Base-by-base conservation (phyloP, 176 grass and related monocot genomes). In the Ensete ventricosum region DNA sequence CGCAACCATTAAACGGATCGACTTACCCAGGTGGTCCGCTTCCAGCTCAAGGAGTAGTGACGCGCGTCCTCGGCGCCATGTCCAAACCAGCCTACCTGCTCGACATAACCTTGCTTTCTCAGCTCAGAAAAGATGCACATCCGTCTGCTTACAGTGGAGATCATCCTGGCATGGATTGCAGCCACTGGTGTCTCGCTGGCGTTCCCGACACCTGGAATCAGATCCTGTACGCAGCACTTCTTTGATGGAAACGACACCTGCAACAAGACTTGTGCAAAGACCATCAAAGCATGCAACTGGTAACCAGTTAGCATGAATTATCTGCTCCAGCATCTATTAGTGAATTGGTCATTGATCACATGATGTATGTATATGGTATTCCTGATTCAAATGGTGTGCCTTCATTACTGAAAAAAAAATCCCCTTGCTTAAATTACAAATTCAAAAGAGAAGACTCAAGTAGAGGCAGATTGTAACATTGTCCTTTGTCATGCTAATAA, bases 141-240 rank as follows among this genome's bases (percentile, higher is more conserved):
- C 95, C 95, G 9, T 89, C 95, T 1, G 69, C 34, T 0, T 99
- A 99, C 85, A 99, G 95, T 57, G 90, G 95, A 21, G 90, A 82
- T 9, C 95, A 91, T 55, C 62, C 88, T 1, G 80, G 90, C 66
- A 94, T 84, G 69, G 95, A 99, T 69, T 99, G 95, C 76, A 99
- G 95, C 78, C 95, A 99, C 84, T 99, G 95, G 95, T 99, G 95
- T 84, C 82, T 99, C 53, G 88, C 90, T 14, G 95, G 95, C 29
- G 69, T 94, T 72, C 95, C 95, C 1, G 95, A 99, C 82, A 85
- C 90, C 1, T 99, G 95, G 95, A 99, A 99, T 78, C 95, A 99
- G 73, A 93, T 99, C 27, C 73, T 99, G 19, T 91, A 89, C 74
- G 88, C 90, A 29, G 78, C 58, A 27, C 69, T 80, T 12, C 14